A percentile compares a stretch with the other conserved stretches of the same genome.
Conservation (phyloP, 495 filamentous ascomycete species). For the Penicillium cosmopolitanum region DNA sequence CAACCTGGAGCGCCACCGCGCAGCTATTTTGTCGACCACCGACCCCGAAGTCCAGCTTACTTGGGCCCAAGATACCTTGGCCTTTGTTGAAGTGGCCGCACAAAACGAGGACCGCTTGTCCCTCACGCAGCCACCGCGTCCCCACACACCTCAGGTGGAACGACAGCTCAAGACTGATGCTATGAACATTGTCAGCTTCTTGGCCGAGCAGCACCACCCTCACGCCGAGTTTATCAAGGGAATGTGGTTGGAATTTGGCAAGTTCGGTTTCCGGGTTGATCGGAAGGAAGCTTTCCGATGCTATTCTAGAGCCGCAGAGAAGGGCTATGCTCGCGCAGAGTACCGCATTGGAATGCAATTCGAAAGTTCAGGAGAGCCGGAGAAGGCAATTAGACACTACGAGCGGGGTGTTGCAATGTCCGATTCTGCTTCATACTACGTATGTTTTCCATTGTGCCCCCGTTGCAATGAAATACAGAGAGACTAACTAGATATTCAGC, state of each 20-base stretch:
- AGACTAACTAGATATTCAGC: slow-evolving; percentile 36
- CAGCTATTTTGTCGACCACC: slow-evolving; percentile 86
- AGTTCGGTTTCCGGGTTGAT: slow-evolving; percentile 85
- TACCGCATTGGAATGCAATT: slow-evolving; percentile 99
- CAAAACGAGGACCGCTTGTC: slow-evolving; percentile 67
- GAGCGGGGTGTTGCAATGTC: slow-evolving; percentile 71
- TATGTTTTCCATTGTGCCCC: slow-evolving; percentile 27
- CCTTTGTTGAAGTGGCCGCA: slow-evolving; percentile 83
- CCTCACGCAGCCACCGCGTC: slow-evolving; percentile 64
- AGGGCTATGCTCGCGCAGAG: slow-evolving; percentile 90
- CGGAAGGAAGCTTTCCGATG: slow-evolving; percentile 91
- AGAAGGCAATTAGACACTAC: slow-evolving; percentile 91
- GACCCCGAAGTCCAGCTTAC: slow-evolving; percentile 95
- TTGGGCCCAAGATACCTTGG: slow-evolving; percentile 92
- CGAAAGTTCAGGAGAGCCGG: slow-evolving; percentile 86
- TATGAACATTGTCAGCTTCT: slow-evolving; percentile 85
- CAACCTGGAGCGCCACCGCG: slow-evolving; percentile 78
- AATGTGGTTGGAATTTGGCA: slow-evolving; percentile 98
- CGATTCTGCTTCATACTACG: slow-evolving; percentile 93
- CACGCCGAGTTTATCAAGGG: slow-evolving; percentile 93
- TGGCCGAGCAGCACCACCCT: slow-evolving; percentile 89
- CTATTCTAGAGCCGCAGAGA: slow-evolving; percentile 83
- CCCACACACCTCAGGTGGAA: slow-evolving; percentile 81
- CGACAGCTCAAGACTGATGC: slow-evolving; percentile 87
- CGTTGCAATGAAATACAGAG: neutral